Evolutionary conservation across 257 asterid genomes (phyloP), one percentile per base, ranked within the genome.

Genomic region (Solanum chilense): DNA sequence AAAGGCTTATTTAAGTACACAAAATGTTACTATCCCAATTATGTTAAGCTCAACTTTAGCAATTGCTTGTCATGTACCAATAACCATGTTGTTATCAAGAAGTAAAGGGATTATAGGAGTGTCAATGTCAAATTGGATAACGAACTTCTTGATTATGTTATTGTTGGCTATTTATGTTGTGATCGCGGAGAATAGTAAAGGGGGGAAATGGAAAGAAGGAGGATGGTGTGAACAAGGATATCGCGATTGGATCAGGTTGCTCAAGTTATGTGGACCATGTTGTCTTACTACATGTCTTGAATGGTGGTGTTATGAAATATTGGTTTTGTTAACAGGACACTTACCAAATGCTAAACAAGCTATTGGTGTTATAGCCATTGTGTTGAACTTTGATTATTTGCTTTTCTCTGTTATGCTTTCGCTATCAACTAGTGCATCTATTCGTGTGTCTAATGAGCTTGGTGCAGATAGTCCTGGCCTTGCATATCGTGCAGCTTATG

Each of bases 291-390:
- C 95, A 0, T 95, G 98, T 84, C 98, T 96, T 23, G 99, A 96
- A 70, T 96, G 98, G 98, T 95, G 98, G 99, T 96, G 99, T 91
- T 94, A 91, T 49, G 98, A 95, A 92, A 92, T 95, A 27, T 78
- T 96, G 60, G 92, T 95, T 78, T 87, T 95, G 47, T 94, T 96
- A 5, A 84, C 98, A 0, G 98, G 98, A 1, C 95, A 92, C 12
- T 92, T 96, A 3, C 93, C 92, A 3, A 89, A 91, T 47, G 92
- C 99, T 0, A 88, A 89, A 82, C 96, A 89, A 60, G 86, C 93
- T 2, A 91, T 96, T 0, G 98, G 96, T 8, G 93, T 91, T 1
- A n/a, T 95, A 15, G 98, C 98, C 25, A 94, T 94, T 5, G 95
- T 97, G n/a, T 73, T 94, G 33, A 97, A 95, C 33, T 94, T 97